Evolutionary conservation across 2,329 filamentous ascomycete genomes (phyloP).

Genomic region (Penicillium sp.): DNA sequence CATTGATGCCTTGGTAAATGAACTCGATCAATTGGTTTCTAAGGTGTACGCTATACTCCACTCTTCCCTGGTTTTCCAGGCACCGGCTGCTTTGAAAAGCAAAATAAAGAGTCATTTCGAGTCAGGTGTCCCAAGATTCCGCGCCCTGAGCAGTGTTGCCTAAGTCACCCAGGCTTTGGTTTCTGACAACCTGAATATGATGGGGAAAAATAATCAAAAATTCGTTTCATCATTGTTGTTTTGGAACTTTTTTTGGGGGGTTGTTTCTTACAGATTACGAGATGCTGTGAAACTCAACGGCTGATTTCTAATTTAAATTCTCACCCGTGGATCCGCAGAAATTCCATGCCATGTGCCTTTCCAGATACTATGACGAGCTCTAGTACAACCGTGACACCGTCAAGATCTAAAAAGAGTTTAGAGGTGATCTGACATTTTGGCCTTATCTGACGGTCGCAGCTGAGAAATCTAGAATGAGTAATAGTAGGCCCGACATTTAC

Average conservation of each 20-base stretch:
- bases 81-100: conserved; percentile 14
- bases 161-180: conserved; percentile 12
- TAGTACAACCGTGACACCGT: conserved; percentile 1
- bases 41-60: conserved; percentile 1
- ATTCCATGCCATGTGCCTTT: neutral
- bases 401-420: neutral
- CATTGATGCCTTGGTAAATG: conserved; percentile 9
- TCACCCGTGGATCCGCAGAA: neutral
- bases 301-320: conserved; percentile 8
- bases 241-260: neutral
- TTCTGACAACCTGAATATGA: neutral
- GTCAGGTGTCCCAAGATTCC: conserved; percentile 8
- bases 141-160: conserved; percentile 15
- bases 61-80: conserved; percentile 8
- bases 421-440: neutral
- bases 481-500: neutral
- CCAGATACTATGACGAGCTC: neutral
- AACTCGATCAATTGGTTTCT: conserved; percentile 9
- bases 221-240: neutral
- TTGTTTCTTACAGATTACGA: neutral
- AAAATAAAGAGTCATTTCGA: conserved; percentile 12
- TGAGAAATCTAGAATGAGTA: neutral
- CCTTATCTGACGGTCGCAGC: conserved; percentile 7
- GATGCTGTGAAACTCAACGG: conserved; percentile 2
- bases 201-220: neutral